Percentiles rank a stretch among this genome's conserved stretches.
Evolutionary conservation across 305 asterid genomes (phyloP).

Genomic region (Fraxinus sp.): DNA sequence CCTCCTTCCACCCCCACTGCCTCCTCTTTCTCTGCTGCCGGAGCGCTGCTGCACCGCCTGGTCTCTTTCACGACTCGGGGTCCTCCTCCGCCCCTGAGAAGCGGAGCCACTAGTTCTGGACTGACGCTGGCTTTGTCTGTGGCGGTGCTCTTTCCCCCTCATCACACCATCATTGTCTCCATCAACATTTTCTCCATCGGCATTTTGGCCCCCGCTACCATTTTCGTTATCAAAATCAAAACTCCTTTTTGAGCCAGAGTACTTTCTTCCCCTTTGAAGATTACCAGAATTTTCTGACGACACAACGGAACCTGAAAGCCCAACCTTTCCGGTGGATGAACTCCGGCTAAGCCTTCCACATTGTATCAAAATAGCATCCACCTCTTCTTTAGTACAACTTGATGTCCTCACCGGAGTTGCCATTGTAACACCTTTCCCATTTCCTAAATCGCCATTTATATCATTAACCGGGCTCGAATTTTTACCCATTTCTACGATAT

Average conservation of each 20-base stretch:
- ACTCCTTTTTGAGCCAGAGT: conserved; percentile 86
- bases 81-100: conserved; percentile 64
- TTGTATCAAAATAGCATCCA: conserved; percentile 90
- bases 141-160: conserved; percentile 57
- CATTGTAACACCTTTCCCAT: neutral
- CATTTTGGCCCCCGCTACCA: conserved; percentile 33
- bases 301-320: neutral
- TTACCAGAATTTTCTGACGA: conserved; percentile 40
- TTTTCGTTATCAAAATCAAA: conserved; percentile 71
- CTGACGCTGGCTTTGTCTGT: conserved; percentile 42
- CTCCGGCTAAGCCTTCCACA: conserved; percentile 95
- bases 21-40: conserved; percentile 67
- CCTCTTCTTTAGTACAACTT: conserved; percentile 85
- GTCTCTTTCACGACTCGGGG: conserved; percentile 82
- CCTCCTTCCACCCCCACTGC: conserved; percentile 58
- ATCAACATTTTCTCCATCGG: conserved; percentile 15
- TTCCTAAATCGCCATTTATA: neutral
- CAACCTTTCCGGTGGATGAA: conserved; percentile 69
- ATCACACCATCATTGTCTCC: conserved; percentile 40
- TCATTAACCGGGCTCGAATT: neutral
- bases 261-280: conserved; percentile 37
- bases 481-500: neutral
- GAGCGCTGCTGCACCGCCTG: conserved; percentile 46
- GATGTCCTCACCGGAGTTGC: conserved; percentile 71
- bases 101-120: neutral